Percentiles rank a stretch among this genome's conserved stretches.
phyloP scores from a whole-genome alignment of 306 rosid genomes.

The Quercus ilex region DNA sequence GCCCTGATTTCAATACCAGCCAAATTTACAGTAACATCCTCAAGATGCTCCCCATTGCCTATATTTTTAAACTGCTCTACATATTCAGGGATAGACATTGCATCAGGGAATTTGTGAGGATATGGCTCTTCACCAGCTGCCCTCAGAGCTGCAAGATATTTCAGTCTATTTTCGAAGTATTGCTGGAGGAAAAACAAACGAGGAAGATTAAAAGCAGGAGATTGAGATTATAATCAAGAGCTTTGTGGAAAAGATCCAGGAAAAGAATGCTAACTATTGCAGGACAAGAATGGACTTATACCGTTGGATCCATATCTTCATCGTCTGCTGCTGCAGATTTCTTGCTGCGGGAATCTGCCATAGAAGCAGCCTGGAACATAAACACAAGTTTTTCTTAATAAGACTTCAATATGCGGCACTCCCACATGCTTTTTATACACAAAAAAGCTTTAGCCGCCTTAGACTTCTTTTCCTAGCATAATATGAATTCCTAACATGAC shows the following conservation, averaged over 20 bases:
- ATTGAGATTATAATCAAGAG: background rate
- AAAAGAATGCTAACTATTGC: no score
- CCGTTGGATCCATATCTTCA: no score
- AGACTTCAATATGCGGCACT: no score
- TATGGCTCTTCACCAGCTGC: slow-evolving; percentile 58
- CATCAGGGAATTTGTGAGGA: slow-evolving; percentile 77
- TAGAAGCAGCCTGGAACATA: no score
- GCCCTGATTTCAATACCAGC: slow-evolving; percentile 45
- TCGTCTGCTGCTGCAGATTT: no score
- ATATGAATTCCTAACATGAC: no score
- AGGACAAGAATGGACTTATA: no score
- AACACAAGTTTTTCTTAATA: no score
- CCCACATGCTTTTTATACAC: no score
- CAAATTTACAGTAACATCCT: slow-evolving; percentile 57
- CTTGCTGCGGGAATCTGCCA: slow-evolving; percentile 25
- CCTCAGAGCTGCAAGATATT: slow-evolving; percentile 55
- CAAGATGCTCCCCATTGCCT: slow-evolving; percentile 70
- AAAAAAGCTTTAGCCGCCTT: no score
- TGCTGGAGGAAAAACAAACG: slow-evolving; percentile 50
- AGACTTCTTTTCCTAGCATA: no score
- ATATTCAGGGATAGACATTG: slow-evolving; percentile 34
- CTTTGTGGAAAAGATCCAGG: background rate
- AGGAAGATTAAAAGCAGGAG: background rate
- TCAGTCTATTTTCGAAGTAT: slow-evolving; percentile 77
- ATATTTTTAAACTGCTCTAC: slow-evolving; percentile 44